Evolutionary conservation across 441 rosid species (phyloP).

Genomic region (Populus hybrid): DNA sequence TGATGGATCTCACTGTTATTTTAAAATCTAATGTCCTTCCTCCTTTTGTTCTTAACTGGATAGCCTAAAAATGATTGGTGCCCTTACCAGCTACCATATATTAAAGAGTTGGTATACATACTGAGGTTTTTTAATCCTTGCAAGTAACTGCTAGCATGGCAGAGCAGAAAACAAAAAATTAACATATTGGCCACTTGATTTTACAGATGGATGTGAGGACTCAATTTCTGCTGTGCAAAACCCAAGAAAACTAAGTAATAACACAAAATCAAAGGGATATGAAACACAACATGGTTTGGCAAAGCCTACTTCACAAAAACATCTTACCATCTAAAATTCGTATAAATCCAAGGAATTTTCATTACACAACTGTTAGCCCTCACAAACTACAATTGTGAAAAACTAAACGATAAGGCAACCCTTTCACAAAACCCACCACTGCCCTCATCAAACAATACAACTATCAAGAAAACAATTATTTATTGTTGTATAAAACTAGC

Average conservation of each 20-base stretch:
- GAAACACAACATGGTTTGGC: too few species aligned
- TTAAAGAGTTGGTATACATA: not conserved
- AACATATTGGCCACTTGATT: not conserved
- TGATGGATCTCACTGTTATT: conserved; percentile 14
- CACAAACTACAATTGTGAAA: too few species aligned
- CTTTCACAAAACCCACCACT: too few species aligned
- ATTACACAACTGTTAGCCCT: too few species aligned
- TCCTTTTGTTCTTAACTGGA: conserved; percentile 6
- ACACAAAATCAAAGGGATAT: too few species aligned
- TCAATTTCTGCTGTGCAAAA: not conserved
- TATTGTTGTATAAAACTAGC: too few species aligned
- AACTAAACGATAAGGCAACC: too few species aligned
- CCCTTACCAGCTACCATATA: not conserved
- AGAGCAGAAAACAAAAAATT: not conserved
- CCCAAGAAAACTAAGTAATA: not conserved
- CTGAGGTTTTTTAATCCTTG: not conserved
- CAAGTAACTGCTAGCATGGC: not conserved
- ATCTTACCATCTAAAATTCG: too few species aligned
- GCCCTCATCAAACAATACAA: too few species aligned
- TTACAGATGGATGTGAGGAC: not conserved
- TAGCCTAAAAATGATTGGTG: conserved; percentile 7
- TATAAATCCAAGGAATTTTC: too few species aligned
- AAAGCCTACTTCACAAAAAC: too few species aligned
- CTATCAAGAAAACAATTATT: too few species aligned
- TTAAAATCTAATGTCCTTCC: conserved; percentile 2